Conservation (phyloP, 1,139 yeast genomes). For the Yamadazyma dushanensis region DNA sequence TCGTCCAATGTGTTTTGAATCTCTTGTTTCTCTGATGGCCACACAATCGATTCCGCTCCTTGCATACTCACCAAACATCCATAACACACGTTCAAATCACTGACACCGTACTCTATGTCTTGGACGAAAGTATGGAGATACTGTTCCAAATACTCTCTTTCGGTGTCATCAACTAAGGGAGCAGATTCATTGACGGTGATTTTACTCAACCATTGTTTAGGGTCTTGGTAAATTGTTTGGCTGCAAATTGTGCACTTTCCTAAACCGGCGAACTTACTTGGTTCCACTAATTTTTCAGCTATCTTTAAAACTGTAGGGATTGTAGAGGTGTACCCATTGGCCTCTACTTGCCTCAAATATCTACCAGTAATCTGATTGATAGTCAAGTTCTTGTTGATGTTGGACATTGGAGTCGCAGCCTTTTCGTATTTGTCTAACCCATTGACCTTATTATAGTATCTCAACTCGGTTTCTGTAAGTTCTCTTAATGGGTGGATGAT, state of each 20-base stretch:
- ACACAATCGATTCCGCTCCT: conserved; percentile 41
- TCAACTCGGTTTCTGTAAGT: conserved; percentile 64
- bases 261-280: conserved; percentile 26
- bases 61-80: conserved; percentile 73
- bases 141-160: conserved; percentile 33
- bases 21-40: conserved; percentile 47
- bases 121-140: conserved; percentile 16
- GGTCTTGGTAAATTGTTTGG: conserved; percentile 51
- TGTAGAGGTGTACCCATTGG: conserved; percentile 79
- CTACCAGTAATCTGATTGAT: conserved; percentile 75
- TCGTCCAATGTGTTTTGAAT: conserved; percentile 46
- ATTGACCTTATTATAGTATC: conserved; percentile 47
- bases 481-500: conserved; percentile 75
- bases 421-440: conserved; percentile 21
- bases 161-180: conserved; percentile 50
- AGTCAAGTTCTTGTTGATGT: conserved; percentile 65
- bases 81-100: conserved; percentile 53
- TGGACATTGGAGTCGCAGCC: conserved; percentile 25
- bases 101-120: conserved; percentile 4
- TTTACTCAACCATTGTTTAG: conserved; percentile 66
- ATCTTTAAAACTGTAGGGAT: conserved; percentile 93
- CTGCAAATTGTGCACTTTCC: conserved; percentile 53
- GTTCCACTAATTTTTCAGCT: conserved; percentile 73
- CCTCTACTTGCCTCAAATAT: conserved; percentile 73
- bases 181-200: conserved; percentile 70